A percentile compares a stretch with the other conserved stretches of the same genome.
phyloP scores from a whole-genome alignment of 2,329 filamentous ascomycete species.

The Thelonectria discophora region DNA sequence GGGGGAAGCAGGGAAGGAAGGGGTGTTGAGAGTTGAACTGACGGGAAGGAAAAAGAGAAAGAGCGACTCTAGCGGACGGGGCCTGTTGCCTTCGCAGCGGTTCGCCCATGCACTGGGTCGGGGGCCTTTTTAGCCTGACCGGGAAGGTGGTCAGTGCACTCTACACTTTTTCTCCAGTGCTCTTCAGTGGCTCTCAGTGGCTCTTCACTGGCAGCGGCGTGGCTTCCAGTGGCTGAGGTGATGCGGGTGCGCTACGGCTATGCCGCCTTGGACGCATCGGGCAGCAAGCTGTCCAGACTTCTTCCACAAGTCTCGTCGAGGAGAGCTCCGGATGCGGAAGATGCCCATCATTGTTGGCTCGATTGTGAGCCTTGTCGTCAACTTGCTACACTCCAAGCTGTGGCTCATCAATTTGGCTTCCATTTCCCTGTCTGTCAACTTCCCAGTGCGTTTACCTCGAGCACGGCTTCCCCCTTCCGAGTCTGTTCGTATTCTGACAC shows the following conservation, averaged over 20 bases:
- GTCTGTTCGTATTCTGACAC: neutral
- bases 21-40: neutral
- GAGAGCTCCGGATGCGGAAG: neutral
- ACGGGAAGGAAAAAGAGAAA: neutral
- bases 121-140: neutral
- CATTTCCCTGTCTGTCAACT: neutral
- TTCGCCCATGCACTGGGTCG: neutral
- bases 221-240: neutral
- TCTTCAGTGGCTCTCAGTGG: no score
- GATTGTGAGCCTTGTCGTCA: neutral
- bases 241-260: slow-evolving; percentile 2
- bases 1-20: neutral
- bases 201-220: neutral
- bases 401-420: neutral
- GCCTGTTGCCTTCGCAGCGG: neutral
- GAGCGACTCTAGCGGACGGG: neutral
- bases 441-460: neutral
- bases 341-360: neutral
- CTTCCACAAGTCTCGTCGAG: no score
- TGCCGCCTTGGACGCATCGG: neutral
- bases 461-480: neutral
- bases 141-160: neutral
- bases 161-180: no score
- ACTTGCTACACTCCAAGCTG: neutral
- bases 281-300: neutral